Percentiles rank a stretch among this genome's conserved stretches.
These are phyloP conservation scores for Xylariaceae sp. DNA, from an alignment of 2,329 filamentous ascomycete genomes.

Conservation along the genomic window DNA sequence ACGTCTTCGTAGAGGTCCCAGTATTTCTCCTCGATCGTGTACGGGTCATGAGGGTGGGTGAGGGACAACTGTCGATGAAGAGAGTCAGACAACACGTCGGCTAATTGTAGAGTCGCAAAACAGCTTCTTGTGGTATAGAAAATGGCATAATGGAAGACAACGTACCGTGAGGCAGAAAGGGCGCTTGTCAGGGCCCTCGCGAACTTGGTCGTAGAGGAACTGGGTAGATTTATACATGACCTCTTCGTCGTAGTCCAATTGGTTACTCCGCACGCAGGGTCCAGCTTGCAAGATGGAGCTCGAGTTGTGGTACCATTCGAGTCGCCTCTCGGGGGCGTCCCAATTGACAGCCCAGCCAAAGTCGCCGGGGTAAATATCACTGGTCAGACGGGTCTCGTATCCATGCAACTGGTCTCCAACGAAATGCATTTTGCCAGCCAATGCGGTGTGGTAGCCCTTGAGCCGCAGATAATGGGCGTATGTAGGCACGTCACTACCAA, in stretches of 20 bases:
- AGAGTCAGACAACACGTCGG: slow-evolving; percentile 2
- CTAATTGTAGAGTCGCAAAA: background rate
- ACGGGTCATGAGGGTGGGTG: slow-evolving; percentile 91
- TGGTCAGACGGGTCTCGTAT: slow-evolving; percentile 88
- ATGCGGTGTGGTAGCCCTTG: slow-evolving; percentile 80
- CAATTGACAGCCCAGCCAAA: slow-evolving; percentile 95
- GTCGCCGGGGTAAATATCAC: slow-evolving; percentile 91
- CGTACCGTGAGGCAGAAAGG: slow-evolving; percentile 77
- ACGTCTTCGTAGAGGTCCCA: slow-evolving; percentile 90
- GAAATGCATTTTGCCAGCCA: slow-evolving; percentile 97
- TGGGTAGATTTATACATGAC: slow-evolving; percentile 89
- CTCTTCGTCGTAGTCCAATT: slow-evolving; percentile 93
- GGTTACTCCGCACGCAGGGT: slow-evolving; percentile 83
- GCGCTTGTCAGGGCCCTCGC: slow-evolving; percentile 64
- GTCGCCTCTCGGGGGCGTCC: slow-evolving; percentile 78
- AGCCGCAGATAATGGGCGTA: slow-evolving; percentile 87
- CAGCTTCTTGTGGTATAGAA: slow-evolving; percentile 69
- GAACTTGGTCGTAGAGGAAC: slow-evolving; percentile 84
- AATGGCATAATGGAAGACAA: slow-evolving; percentile 10
- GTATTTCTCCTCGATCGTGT: slow-evolving; percentile 88
- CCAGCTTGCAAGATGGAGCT: slow-evolving; percentile 89
- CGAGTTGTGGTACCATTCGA: slow-evolving; percentile 96
- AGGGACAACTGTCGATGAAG: slow-evolving; percentile 58
- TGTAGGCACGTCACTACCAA: slow-evolving; percentile 78
- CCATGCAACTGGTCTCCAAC: slow-evolving; percentile 91